Base-by-base conservation (phyloP, 1,284 basidiomycete species). In the Takashimella koratensis region DNA sequence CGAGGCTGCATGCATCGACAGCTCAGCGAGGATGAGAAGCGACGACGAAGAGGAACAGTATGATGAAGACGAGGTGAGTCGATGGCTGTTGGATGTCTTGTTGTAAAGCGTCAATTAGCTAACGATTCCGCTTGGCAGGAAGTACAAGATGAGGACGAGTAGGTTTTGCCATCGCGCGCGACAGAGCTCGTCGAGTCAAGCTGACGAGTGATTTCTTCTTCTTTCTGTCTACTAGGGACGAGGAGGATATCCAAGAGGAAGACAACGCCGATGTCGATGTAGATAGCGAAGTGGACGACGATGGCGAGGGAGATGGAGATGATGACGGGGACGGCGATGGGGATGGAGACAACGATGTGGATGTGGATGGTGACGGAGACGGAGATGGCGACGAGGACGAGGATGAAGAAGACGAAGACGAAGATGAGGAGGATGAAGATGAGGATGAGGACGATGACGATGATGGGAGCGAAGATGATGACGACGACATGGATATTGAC, bases 11-110 rank as follows among this genome's bases (percentile, higher is more conserved):
- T 36, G 30, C 30, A 36, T 36, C 30, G 30, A 20, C n/a, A 52
- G 42, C 13, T 11, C 21, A 52, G 11, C 40, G 22, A 30, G 27
- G 24, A 66, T 69, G 66, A 54, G 65, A 45, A 62, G 63, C 66
- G 63, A 69, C 44, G 66, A 70, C 57, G 68, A 74, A 61, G 66
- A 73, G 20, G 69, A 71, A 40, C 51, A 58, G 48, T 58, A 48
- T 36, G 56, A 55, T 45, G 58, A 60, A 41, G 56, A 53, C 24
- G 57, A 57, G 41, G 62, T 57, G 19, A 59, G 27, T 49, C 46
- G 4, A 40, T 51, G 22, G 43, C 50, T 24, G 54, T 24, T 16
- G 46, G 42, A 22, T 4, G 47, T 21, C 30, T 36, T 16, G 30
- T 36, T 36, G 30, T 36, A 22, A 16, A 13, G 44, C 6, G 50